These are phyloP conservation scores for Phyllosticta citribraziliensis DNA, from an alignment of 2,329 filamentous ascomycete genomes.

Conservation along the genomic window DNA sequence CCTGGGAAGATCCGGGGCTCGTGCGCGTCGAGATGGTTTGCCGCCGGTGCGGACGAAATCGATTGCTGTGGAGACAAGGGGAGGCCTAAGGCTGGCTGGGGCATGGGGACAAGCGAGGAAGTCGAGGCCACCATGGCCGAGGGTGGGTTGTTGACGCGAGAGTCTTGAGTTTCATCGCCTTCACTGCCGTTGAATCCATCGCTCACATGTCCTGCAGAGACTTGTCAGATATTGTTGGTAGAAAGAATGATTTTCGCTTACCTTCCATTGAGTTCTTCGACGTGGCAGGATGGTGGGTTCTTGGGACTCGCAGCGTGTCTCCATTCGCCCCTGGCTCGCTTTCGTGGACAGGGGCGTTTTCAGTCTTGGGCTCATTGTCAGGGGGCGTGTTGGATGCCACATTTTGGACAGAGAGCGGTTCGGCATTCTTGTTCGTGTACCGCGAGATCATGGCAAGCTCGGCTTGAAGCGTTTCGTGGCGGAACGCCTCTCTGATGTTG, in stretches of 20 bases:
- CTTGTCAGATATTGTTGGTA: not conserved
- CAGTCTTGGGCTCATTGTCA: constrained; percentile 9
- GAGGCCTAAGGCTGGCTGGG: constrained; percentile 7
- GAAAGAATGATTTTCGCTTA: not conserved
- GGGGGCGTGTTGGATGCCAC: constrained; percentile 25
- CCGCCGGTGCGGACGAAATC: constrained; percentile 17
- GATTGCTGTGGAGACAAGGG: constrained; percentile 14
- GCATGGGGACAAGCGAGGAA: constrained; percentile 6
- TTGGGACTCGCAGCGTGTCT: not conserved
- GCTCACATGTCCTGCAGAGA: not conserved
- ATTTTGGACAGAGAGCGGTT: constrained; percentile 26
- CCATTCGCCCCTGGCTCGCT: not conserved
- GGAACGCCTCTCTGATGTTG: constrained; percentile 80
- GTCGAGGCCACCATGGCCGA: constrained; percentile 8
- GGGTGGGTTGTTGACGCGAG: not conserved
- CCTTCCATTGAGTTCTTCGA: not conserved
- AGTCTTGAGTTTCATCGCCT: not conserved
- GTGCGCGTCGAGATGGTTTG: constrained; percentile 33
- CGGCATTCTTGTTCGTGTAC: constrained; percentile 31
- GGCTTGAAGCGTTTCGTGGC: constrained; percentile 74
- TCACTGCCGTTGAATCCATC: not conserved
- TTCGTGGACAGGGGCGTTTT: constrained; percentile 15
- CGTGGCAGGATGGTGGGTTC: not conserved
- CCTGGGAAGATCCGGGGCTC: constrained; percentile 67
- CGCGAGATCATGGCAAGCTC: constrained; percentile 63